A percentile compares a stretch with the other conserved stretches of the same genome.
phyloP scores from a whole-genome alignment of 139 green algal genomes.

The Chlorella sp. region DNA sequence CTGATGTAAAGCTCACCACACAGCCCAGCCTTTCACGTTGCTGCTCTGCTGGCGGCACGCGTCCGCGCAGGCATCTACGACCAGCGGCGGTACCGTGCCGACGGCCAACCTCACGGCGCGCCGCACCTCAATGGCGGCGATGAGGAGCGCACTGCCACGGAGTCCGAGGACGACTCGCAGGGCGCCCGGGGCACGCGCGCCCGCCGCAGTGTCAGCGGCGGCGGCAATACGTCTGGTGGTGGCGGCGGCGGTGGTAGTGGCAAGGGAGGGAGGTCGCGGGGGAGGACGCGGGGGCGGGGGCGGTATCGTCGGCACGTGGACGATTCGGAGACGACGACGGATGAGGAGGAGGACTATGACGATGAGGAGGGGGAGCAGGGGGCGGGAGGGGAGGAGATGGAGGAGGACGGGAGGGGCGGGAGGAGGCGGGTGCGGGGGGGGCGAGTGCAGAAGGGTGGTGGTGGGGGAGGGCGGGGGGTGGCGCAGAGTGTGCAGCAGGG shows the following conservation, averaged over 20 bases:
- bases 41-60: too few relatives aligned
- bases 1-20: too few relatives aligned
- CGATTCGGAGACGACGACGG: slow-evolving; percentile 11
- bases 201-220: neutral
- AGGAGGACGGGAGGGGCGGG: slow-evolving; percentile 40
- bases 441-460: too few relatives aligned
- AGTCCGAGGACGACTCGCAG: neutral
- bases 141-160: neutral
- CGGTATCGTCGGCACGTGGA: neutral
- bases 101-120: neutral
- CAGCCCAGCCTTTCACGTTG: too few relatives aligned
- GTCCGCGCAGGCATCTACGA: slow-evolving; percentile 42
- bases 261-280: neutral
- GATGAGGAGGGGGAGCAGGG: neutral
- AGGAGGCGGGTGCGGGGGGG: slow-evolving; percentile 45
- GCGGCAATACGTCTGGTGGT: too few relatives aligned
- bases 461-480: too few relatives aligned
- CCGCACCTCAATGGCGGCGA: neutral
- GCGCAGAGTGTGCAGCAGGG: too few relatives aligned
- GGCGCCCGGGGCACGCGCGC: neutral
- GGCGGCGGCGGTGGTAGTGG: too few relatives aligned
- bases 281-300: neutral
- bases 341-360: slow-evolving; percentile 5
- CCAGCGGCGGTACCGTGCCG: slow-evolving; percentile 22
- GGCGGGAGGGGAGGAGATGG: too few relatives aligned